Evolutionary conservation across 306 rosid genomes (phyloP), one percentile per base, ranked within the genome.

Genomic region (Cucumis hystrix): DNA sequence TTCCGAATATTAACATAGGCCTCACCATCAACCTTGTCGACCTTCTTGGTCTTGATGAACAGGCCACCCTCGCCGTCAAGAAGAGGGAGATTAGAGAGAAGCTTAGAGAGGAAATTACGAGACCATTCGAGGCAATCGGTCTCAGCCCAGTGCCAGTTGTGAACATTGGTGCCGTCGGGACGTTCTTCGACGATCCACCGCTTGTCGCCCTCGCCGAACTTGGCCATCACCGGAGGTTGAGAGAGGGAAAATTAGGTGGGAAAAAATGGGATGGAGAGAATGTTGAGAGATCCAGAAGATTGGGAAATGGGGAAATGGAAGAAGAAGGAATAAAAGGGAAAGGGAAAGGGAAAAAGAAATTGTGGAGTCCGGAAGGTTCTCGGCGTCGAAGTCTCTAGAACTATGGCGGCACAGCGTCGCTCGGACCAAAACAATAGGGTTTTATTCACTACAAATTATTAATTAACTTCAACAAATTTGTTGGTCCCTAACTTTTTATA

Each of bases 121-220:
- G 97, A 88, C 99, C 99, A 95, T 61, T 87, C 96, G 11, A 95
- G 85, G 77, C 99, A 95, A 56, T 95, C 86, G 8, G 97, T 95
- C 83, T 95, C 99, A 0, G 97, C 52, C 99, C 99, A 95, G 87
- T 95, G 99, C 99, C 99, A 95, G 86, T 95, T 95, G 83, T 95
- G 97, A 55, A 95, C 97, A 82, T 95, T 95, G 23, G 99, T 86
- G 8, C 99, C 99, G 81, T 95, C 99, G 5, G 97, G 75, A 8
- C 99, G 81, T 30, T 95, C 99, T 41, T 89, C 97, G 8, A 95
- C 99, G 90, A 95, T 95, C 99, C 99, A 95, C 0, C 99, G 93
- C 82, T 88, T 91, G 87, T 92, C 98, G 52, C 99, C 99, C 77
- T 95, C 99, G 71, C 99, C 99, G 85, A 79, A 88, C 74, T 80